These are phyloP conservation scores for Mariannaea elegans DNA, from an alignment of 2,329 filamentous ascomycete genomes.

Conservation along the genomic window DNA sequence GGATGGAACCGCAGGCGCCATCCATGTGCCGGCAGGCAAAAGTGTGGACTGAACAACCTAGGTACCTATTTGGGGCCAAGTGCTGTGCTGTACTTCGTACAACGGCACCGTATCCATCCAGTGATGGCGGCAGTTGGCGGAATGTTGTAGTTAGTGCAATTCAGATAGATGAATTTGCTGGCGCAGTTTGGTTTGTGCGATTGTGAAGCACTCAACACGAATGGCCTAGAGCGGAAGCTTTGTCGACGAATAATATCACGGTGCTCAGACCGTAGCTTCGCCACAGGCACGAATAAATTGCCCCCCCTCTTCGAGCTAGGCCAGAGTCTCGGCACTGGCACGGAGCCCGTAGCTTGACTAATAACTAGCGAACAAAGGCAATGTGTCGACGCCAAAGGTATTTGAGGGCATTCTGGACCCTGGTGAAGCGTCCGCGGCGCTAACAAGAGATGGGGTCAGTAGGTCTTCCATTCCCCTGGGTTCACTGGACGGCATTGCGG, in stretches of 20 bases:
- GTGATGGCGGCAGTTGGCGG: constrained; percentile 26
- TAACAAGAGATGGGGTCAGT: constrained; percentile 24
- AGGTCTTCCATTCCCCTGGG: constrained; percentile 34
- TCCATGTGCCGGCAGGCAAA: constrained; percentile 39
- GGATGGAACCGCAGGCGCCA: constrained; percentile 26
- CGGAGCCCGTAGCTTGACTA: constrained; percentile 13
- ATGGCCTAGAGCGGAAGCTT: constrained; percentile 20
- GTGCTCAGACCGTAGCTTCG: constrained; percentile 12
- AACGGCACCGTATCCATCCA: constrained; percentile 13
- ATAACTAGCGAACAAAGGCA: constrained; percentile 9
- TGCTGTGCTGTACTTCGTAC: not conserved
- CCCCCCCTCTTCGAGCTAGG: constrained; percentile 12
- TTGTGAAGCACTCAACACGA: constrained; percentile 22
- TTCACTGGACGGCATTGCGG: constrained; percentile 27
- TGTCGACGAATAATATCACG: constrained; percentile 19
- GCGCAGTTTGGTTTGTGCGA: not conserved
- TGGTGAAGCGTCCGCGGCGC: constrained; percentile 24
- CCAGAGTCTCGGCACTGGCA: constrained; percentile 23
- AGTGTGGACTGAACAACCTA: constrained; percentile 28
- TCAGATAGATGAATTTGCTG: constrained; percentile 22
- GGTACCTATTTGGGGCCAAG: constrained; percentile 30
- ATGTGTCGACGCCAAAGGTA: constrained; percentile 26
- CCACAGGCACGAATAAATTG: constrained; percentile 16
- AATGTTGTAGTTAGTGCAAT: constrained; percentile 17
- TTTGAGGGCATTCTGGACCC: constrained; percentile 24